phyloP scores from a whole-genome alignment of 148 eudicot genomes.

The Euryodendron excelsum region DNA sequence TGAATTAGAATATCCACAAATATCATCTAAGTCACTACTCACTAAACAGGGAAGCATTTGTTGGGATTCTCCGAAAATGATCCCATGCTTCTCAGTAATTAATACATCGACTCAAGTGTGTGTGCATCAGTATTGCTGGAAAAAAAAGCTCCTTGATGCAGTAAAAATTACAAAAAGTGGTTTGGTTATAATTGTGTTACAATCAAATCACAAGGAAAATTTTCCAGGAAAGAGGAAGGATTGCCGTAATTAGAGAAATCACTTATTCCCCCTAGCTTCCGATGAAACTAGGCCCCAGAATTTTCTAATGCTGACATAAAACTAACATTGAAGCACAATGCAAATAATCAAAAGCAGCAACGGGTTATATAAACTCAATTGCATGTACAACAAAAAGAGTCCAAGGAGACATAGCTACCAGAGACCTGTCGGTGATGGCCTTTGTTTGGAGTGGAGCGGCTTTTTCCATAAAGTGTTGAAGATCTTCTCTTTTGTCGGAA shows the following conservation, averaged over 20 bases:
- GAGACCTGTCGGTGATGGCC: too few species aligned
- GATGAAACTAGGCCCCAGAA: neutral
- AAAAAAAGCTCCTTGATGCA: neutral
- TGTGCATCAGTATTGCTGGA: neutral
- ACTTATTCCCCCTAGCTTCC: neutral
- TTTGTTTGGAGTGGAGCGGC: too few species aligned
- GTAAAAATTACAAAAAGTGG: neutral
- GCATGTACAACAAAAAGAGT: neutral
- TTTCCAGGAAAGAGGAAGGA: conserved; percentile 7
- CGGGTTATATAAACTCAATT: neutral
- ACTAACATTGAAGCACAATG: neutral
- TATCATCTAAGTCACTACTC: neutral
- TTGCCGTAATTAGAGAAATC: neutral
- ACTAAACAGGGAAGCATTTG: neutral
- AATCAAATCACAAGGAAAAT: neutral
- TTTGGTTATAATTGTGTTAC: neutral
- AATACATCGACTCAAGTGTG: neutral
- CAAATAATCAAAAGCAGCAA: neutral
- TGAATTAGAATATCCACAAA: neutral
- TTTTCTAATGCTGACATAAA: neutral
- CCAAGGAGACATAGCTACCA: neutral
- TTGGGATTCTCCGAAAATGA: neutral
- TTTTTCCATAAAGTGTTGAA: too few species aligned
- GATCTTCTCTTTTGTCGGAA: too few species aligned
- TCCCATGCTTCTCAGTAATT: neutral